Conservation (phyloP, 2,329 filamentous ascomycete genomes). For the Hymenotorrendiella dingleyae region DNA sequence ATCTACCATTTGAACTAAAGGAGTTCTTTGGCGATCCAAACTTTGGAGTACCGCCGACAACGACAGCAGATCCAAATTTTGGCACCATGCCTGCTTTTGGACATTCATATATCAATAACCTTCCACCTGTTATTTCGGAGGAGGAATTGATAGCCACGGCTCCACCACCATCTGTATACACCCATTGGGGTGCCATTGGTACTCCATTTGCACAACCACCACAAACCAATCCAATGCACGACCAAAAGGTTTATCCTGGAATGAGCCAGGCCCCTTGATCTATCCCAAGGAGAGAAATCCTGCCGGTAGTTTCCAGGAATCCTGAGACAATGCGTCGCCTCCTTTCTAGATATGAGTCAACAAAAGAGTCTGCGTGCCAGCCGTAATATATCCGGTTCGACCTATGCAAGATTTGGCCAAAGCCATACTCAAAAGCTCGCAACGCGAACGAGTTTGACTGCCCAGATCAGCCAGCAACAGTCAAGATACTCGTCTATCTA, state of each 20-base stretch:
- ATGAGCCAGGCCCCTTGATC: slow-evolving; percentile 2
- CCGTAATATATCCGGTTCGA: too few species aligned
- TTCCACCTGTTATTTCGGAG: slow-evolving; percentile 8
- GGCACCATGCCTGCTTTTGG: slow-evolving; percentile 8
- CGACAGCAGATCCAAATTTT: not conserved
- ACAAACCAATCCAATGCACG: not conserved
- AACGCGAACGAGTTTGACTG: too few species aligned
- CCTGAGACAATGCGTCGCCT: too few species aligned
- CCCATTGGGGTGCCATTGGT: slow-evolving; percentile 21
- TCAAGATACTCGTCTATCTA: too few species aligned
- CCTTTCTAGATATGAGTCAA: too few species aligned
- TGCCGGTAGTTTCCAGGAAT: too few species aligned
- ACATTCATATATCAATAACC: slow-evolving; percentile 7
- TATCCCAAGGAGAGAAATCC: too few species aligned
- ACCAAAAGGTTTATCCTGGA: not conserved
- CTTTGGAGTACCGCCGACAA: slow-evolving; percentile 1
- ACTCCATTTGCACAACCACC: slow-evolving; percentile 16
- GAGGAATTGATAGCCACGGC: slow-evolving; percentile 12
- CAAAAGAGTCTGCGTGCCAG: too few species aligned
- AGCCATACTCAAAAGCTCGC: too few species aligned
- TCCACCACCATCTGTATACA: slow-evolving; percentile 19
- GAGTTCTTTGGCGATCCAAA: slow-evolving; percentile 23
- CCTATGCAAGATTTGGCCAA: too few species aligned
- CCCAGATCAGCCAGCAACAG: too few species aligned
- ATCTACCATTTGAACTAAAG: slow-evolving; percentile 22